These are phyloP conservation scores for Lasiosphaeria ovina DNA, from an alignment of 495 filamentous ascomycete genomes.

Conservation along the genomic window DNA sequence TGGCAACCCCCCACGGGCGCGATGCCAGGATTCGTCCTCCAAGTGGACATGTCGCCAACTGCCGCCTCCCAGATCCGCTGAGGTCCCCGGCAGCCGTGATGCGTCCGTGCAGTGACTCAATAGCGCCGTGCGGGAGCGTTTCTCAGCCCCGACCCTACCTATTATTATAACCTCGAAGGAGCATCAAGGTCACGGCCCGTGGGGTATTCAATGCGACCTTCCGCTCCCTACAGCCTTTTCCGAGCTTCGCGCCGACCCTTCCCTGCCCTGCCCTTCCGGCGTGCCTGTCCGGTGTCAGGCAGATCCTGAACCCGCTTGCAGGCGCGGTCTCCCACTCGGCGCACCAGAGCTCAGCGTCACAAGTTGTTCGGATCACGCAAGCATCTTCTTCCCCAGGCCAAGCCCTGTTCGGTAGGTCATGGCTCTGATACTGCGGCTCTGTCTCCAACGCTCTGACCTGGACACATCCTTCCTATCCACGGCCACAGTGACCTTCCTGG, in stretches of 20 bases:
- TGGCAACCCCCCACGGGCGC: background rate
- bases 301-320: background rate
- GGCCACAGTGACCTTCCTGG: conserved; percentile 13
- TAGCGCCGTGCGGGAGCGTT: background rate
- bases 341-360: background rate
- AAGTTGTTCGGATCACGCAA: conserved; percentile 1
- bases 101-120: background rate
- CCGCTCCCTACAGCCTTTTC: background rate
- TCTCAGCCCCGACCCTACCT: background rate
- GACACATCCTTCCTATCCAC: background rate
- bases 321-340: background rate
- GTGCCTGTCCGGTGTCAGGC: background rate
- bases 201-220: conserved; percentile 2
- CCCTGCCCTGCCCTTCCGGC: background rate
- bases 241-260: background rate
- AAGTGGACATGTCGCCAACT: background rate
- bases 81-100: background rate
- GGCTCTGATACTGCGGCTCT: background rate
- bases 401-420: conserved; percentile 2
- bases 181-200: background rate
- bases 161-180: background rate
- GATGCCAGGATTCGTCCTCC: background rate
- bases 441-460: background rate
- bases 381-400: background rate
- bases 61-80: background rate